Evolutionary conservation across 345 rosid species (phyloP).

Genomic region (Abelmoschus esculentus): DNA sequence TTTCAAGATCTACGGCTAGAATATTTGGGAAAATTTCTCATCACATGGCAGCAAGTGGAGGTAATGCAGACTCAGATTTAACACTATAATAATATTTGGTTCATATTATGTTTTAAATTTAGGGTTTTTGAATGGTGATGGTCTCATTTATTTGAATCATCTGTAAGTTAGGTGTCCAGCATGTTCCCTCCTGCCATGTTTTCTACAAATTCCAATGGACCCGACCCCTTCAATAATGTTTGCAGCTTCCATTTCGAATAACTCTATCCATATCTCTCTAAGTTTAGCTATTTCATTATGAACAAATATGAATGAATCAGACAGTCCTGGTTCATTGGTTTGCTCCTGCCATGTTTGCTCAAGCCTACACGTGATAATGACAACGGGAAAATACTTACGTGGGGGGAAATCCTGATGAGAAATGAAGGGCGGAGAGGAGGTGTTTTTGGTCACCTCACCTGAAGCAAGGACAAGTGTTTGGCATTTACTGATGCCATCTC

Average conservation of each 20-base stretch:
- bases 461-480: constrained; percentile 17
- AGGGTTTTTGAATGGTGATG: too few relatives aligned
- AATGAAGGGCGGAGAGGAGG: not conserved
- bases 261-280: not conserved
- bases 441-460: constrained; percentile 6
- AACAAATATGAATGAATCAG: too few relatives aligned
- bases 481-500: not conserved
- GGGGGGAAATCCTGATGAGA: not conserved
- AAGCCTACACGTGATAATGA: too few relatives aligned
- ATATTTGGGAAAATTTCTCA: not conserved
- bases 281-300: not conserved
- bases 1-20: not conserved
- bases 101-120: too few relatives aligned
- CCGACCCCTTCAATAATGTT: not conserved
- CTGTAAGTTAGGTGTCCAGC: not conserved
- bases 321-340: too few relatives aligned
- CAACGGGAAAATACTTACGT: too few relatives aligned
- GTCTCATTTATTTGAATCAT: not conserved
- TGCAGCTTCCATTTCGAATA: too few relatives aligned
- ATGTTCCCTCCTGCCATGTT: not conserved
- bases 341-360: too few relatives aligned
- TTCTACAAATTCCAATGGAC: not conserved
- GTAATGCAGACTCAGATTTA: too few relatives aligned
- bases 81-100: too few relatives aligned
- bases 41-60: not conserved